Conservation (phyloP, 306 rosid genomes). For the Medicago lupulina region DNA sequence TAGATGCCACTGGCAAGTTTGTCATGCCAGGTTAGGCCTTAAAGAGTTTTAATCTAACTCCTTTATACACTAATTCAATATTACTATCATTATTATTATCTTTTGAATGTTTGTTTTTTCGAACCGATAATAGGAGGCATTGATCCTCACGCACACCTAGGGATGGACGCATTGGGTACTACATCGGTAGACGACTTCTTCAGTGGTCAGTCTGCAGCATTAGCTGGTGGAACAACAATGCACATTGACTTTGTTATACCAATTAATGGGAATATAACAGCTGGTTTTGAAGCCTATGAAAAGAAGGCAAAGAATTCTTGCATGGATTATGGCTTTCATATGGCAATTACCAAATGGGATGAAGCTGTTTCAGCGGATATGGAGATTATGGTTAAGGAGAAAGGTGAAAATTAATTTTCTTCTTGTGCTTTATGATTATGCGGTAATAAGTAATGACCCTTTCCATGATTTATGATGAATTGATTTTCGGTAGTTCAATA, state of each 20-base stretch:
- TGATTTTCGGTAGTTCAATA: too few relatives aligned
- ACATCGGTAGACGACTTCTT: slow-evolving; percentile 80
- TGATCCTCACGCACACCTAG: slow-evolving; percentile 93
- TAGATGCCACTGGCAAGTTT: slow-evolving; percentile 91
- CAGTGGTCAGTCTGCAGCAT: slow-evolving; percentile 94
- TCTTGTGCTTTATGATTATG: neutral
- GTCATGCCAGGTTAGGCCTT: slow-evolving; percentile 86
- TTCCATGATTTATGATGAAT: neutral
- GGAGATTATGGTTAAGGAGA: slow-evolving; percentile 85
- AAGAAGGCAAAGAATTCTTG: slow-evolving; percentile 76
- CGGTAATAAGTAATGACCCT: neutral
- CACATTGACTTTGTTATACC: slow-evolving; percentile 91
- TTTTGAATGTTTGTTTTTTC: slow-evolving; percentile 32
- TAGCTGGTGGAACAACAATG: slow-evolving; percentile 98
- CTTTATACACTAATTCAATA: neutral
- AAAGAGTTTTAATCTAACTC: slow-evolving; percentile 16
- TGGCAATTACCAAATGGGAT: slow-evolving; percentile 93
- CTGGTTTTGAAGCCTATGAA: slow-evolving; percentile 81
- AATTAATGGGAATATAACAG: slow-evolving; percentile 65
- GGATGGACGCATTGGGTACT: slow-evolving; percentile 59
- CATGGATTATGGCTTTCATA: slow-evolving; percentile 95
- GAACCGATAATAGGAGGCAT: slow-evolving; percentile 72
- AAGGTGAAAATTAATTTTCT: slow-evolving; percentile 59
- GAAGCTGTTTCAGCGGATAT: slow-evolving; percentile 75
- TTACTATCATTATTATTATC: neutral